Conservation (phyloP, 345 rosid genomes). For the Turritis glabra region DNA sequence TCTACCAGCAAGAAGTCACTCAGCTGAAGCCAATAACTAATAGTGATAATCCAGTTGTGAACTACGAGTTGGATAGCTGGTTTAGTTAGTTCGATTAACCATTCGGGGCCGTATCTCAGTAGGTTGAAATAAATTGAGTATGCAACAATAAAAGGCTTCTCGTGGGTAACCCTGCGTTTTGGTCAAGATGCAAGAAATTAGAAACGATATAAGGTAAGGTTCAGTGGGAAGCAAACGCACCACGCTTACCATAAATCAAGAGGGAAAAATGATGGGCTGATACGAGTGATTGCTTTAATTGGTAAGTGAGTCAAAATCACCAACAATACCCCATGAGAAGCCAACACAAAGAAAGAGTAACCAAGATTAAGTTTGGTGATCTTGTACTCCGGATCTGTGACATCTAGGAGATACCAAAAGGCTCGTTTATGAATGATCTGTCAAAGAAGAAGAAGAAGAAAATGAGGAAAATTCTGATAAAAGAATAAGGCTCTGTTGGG, state of each 20-base stretch:
- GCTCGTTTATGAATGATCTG: slow-evolving; percentile 30
- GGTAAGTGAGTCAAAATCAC: slow-evolving; percentile 27
- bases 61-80: not conserved
- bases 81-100: not conserved
- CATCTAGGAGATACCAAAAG: slow-evolving; percentile 28
- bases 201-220: not conserved
- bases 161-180: not conserved
- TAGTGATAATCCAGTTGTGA: slow-evolving; percentile 24
- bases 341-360: slow-evolving; percentile 26
- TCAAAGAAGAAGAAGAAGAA: not conserved
- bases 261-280: slow-evolving; percentile 31
- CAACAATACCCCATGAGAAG: slow-evolving; percentile 18
- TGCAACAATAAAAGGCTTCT: not conserved
- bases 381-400: slow-evolving; percentile 29
- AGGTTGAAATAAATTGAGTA: not conserved
- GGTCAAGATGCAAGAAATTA: not conserved
- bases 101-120: not conserved
- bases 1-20: slow-evolving; percentile 23
- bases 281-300: slow-evolving; percentile 7
- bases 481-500: not conserved
- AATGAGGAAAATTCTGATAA: not conserved
- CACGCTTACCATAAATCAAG: slow-evolving; percentile 23
- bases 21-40: slow-evolving; percentile 27
- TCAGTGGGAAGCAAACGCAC: not conserved
- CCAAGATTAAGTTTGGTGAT: slow-evolving; percentile 8